Evolutionary conservation across 352 stramenopile species (phyloP).

Genomic region (Phytophthora cajani): DNA sequence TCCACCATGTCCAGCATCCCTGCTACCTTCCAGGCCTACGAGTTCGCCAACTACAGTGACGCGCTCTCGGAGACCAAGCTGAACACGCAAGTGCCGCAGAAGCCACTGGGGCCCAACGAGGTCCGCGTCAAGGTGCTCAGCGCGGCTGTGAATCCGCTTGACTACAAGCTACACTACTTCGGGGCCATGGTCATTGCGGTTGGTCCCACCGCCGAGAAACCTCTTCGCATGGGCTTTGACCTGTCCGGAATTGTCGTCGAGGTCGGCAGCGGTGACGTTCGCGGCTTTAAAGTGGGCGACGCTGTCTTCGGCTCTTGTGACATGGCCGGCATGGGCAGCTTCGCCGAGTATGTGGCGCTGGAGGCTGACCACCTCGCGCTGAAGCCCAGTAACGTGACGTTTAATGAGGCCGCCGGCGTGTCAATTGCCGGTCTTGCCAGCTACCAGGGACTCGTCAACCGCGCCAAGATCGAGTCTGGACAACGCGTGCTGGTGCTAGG

Average conservation of each 20-base stretch:
- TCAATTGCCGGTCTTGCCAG: conserved; percentile 38
- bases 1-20: conserved; percentile 21
- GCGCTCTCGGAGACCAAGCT: conserved; percentile 30
- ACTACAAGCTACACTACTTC: conserved; percentile 42
- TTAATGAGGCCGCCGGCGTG: conserved; percentile 40
- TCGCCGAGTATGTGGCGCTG: conserved; percentile 32
- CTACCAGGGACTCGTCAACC: conserved; percentile 41
- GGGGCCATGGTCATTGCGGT: conserved; percentile 14
- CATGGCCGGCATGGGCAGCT: conserved; percentile 17
- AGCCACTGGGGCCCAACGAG: conserved; percentile 22
- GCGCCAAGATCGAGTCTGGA: conserved; percentile 30
- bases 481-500: conserved; percentile 58
- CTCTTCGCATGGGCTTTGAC: conserved; percentile 49
- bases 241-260: conserved; percentile 33
- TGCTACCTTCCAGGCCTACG: conserved; percentile 32
- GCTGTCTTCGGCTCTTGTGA: conserved; percentile 29
- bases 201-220: conserved; percentile 28
- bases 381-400: conserved; percentile 25
- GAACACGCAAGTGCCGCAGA: conserved; percentile 13
- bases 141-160: conserved; percentile 36
- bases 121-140: conserved; percentile 29
- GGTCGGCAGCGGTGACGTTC: conserved; percentile 27
- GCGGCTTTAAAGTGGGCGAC: conserved; percentile 34
- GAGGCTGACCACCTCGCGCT: conserved; percentile 20
- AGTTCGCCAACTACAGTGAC: conserved; percentile 30